Evolutionary conservation across 1,284 basidiomycete genomes (phyloP).

Genomic region (Fomitopsis palustris): DNA sequence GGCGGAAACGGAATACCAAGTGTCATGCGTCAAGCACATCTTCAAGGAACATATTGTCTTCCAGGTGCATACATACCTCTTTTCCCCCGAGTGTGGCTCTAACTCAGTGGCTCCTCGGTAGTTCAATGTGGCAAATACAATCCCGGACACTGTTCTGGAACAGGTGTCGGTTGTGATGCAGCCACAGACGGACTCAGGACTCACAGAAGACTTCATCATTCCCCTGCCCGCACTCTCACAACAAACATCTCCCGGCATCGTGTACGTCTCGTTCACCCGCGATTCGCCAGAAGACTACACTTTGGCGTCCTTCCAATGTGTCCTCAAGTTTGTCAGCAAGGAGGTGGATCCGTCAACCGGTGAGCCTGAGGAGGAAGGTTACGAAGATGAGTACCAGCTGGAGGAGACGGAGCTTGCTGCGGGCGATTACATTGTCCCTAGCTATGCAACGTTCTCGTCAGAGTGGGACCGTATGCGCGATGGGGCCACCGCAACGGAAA

Average conservation of each 20-base stretch:
- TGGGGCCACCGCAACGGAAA: slow-evolving; percentile 82
- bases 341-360: slow-evolving; percentile 97
- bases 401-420: slow-evolving; percentile 94
- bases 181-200: slow-evolving; percentile 67
- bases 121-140: slow-evolving; percentile 99
- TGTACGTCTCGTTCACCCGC: slow-evolving; percentile 95
- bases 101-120: slow-evolving; percentile 28
- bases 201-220: slow-evolving; percentile 96
- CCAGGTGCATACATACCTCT: slow-evolving; percentile 56
- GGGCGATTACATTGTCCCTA: slow-evolving; percentile 92
- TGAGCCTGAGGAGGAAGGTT: slow-evolving; percentile 96
- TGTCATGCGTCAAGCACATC: slow-evolving; percentile 94
- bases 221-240: slow-evolving; percentile 71
- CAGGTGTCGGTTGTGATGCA: slow-evolving; percentile 95
- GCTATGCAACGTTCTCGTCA: slow-evolving; percentile 84
- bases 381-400: slow-evolving; percentile 97
- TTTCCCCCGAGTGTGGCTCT: background rate
- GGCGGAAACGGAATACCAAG: slow-evolving; percentile 97
- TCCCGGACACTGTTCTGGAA: slow-evolving; percentile 96
- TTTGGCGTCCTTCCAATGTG: slow-evolving; percentile 85
- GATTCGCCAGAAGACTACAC: slow-evolving; percentile 76
- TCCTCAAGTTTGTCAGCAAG: slow-evolving; percentile 96
- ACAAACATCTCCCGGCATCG: slow-evolving; percentile 71
- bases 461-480: slow-evolving; percentile 93
- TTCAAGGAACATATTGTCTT: slow-evolving; percentile 96